Percentiles rank a stretch among this genome's conserved stretches.
These are phyloP conservation scores for Micromonas commoda DNA, from an alignment of 139 green algal genomes.

Conservation along the genomic window DNA sequence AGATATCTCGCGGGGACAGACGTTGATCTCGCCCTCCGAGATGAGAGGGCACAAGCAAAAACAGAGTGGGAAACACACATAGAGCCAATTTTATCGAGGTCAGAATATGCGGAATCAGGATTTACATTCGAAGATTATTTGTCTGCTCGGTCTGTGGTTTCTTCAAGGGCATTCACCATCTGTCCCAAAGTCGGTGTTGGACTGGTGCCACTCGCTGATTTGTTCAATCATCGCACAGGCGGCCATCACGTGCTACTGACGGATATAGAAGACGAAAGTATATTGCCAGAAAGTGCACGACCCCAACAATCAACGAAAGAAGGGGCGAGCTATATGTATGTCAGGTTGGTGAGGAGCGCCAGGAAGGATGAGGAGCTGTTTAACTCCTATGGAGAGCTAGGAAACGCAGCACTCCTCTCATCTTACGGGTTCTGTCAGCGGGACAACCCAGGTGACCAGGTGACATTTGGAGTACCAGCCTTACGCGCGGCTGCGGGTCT, in stretches of 20 bases:
- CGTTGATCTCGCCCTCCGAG: not conserved
- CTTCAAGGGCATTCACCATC: not conserved
- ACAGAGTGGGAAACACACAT: constrained; percentile 1
- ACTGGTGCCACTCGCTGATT: constrained; percentile 8
- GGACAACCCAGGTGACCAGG: constrained; percentile 1
- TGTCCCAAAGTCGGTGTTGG: not conserved
- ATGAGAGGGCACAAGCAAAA: not conserved
- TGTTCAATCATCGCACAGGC: constrained; percentile 10
- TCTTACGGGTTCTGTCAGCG: constrained; percentile 12
- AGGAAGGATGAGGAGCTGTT: constrained; percentile 11
- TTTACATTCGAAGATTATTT: not conserved
- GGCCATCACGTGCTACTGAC: constrained; percentile 1
- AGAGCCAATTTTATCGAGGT: not conserved
- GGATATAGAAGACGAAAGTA: not conserved
- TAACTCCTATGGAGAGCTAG: constrained; percentile 8
- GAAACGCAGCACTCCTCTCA: not conserved
- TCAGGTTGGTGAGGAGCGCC: not conserved
- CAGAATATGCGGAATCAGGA: not conserved
- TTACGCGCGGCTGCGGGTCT: constrained; percentile 10
- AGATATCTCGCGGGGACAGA: not conserved
- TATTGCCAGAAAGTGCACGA: not conserved
- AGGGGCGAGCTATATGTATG: not conserved
- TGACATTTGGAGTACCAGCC: not conserved
- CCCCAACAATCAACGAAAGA: not conserved
- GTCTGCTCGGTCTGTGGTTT: not conserved